Evolutionary conservation across 2,329 filamentous ascomycete species (phyloP).

Genomic region (Calonectria pauciramosa): DNA sequence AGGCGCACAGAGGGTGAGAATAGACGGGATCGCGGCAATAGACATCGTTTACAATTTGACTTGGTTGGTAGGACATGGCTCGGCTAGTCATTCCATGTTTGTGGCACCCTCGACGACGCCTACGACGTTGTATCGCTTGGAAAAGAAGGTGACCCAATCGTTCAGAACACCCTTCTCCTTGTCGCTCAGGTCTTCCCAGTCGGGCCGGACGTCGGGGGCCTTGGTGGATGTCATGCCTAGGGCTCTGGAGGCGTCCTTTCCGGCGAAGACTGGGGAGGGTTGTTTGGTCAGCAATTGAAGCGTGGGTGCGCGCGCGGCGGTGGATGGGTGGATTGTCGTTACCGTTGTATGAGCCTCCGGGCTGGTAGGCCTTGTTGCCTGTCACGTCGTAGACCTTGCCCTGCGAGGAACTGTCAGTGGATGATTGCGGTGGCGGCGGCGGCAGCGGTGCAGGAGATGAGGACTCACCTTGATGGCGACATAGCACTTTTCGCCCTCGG

Average conservation of each 20-base stretch:
- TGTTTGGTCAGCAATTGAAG: slow-evolving; percentile 23
- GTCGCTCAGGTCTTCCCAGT: slow-evolving; percentile 87
- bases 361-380: slow-evolving; percentile 87
- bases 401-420: slow-evolving; percentile 57
- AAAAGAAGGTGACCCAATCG: slow-evolving; percentile 97
- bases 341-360: slow-evolving; percentile 90
- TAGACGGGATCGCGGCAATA: background rate
- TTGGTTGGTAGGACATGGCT: slow-evolving; percentile 34
- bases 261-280: slow-evolving; percentile 82
- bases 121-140: slow-evolving; percentile 94
- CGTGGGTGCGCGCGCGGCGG: background rate
- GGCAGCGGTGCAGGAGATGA: slow-evolving; percentile 1
- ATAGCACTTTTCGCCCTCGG: slow-evolving; percentile 74
- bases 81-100: slow-evolving; percentile 61
- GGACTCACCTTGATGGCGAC: slow-evolving; percentile 76
- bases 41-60: slow-evolving; percentile 38
- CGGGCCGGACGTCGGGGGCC: slow-evolving; percentile 82
- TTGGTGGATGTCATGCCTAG: slow-evolving; percentile 90
- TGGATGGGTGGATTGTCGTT: slow-evolving; percentile 48
- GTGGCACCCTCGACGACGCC: slow-evolving; percentile 75
- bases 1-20: background rate
- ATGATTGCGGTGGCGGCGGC: slow-evolving; percentile 7
- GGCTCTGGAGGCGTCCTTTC: slow-evolving; percentile 95
- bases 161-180: slow-evolving; percentile 88
- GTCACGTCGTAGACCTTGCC: slow-evolving; percentile 96